These are phyloP conservation scores for Xylaria polymorpha DNA, from an alignment of 2,329 filamentous ascomycete genomes.

Conservation along the genomic window DNA sequence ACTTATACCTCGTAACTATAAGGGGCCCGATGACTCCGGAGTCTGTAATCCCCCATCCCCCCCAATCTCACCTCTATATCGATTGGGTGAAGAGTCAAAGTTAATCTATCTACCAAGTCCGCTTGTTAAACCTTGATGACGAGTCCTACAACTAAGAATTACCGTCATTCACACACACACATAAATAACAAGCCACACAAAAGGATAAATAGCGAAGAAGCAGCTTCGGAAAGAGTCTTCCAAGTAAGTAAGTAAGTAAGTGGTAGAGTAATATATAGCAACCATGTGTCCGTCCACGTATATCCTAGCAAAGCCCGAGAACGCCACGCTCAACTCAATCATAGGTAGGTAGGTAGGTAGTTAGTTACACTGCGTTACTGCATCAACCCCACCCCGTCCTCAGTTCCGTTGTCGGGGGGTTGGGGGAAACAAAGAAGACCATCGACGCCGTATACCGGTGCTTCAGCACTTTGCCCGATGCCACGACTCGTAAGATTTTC, in stretches of 20 bases:
- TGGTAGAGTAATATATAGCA: conserved; percentile 11
- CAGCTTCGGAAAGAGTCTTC: not conserved
- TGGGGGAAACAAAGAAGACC: not conserved
- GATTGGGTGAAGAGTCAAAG: not conserved
- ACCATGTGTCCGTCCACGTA: not conserved
- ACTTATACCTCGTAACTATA: too few relatives aligned
- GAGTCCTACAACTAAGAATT: not conserved
- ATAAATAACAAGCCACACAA: not conserved
- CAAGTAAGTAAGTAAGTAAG: not conserved
- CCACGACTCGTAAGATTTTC: not conserved
- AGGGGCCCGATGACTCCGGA: not conserved
- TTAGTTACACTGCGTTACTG: not conserved
- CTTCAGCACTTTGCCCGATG: not conserved
- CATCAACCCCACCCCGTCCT: not conserved
- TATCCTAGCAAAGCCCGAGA: conserved; percentile 29
- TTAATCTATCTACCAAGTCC: not conserved
- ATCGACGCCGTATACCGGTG: conserved; percentile 4
- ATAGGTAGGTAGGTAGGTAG: not conserved
- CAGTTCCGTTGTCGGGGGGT: not conserved
- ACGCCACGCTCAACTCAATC: conserved; percentile 32
- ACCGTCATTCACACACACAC: not conserved
- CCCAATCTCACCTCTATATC: not conserved
- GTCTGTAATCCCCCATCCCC: too few relatives aligned
- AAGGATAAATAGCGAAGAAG: not conserved
- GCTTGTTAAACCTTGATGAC: not conserved